These are phyloP conservation scores for Myriosclerotinia duriaeana DNA, from an alignment of 2,329 filamentous ascomycete genomes.

Conservation along the genomic window DNA sequence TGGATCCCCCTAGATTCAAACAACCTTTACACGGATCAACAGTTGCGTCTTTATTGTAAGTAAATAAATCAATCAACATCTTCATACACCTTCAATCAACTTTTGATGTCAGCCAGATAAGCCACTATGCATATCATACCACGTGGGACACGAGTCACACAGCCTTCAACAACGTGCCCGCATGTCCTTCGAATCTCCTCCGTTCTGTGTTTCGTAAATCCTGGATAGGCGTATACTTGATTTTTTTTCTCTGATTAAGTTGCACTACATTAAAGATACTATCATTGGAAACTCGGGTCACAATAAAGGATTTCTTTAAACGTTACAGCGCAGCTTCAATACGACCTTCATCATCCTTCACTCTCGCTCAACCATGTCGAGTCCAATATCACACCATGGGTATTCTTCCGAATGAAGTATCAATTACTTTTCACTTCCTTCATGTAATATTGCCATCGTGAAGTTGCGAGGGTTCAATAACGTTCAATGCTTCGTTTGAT, in stretches of 20 bases:
- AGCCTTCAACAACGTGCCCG: neutral
- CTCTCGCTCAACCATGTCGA: no score
- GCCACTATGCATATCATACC: neutral
- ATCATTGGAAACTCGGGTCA: neutral
- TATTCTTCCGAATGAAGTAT: no score
- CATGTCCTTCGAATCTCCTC: neutral
- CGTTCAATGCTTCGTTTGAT: neutral
- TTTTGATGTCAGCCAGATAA: neutral
- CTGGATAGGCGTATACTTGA: neutral
- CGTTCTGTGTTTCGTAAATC: neutral
- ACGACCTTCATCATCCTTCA: no score
- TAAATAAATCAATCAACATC: neutral
- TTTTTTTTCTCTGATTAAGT: no score
- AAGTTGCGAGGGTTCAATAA: no score
- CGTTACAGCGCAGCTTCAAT: no score
- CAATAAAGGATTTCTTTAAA: no score
- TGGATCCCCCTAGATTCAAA: no score
- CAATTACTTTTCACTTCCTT: no score
- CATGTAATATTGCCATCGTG: neutral
- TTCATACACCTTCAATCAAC: no score
- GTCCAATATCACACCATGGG: no score
- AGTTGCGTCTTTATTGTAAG: neutral
- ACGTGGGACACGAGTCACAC: neutral
- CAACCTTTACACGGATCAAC: no score
- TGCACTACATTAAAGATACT: neutral